Evolutionary conservation across 352 stramenopile genomes (phyloP), one percentile per base, ranked within the genome.

Genomic region (Phytophthora pinifolia): DNA sequence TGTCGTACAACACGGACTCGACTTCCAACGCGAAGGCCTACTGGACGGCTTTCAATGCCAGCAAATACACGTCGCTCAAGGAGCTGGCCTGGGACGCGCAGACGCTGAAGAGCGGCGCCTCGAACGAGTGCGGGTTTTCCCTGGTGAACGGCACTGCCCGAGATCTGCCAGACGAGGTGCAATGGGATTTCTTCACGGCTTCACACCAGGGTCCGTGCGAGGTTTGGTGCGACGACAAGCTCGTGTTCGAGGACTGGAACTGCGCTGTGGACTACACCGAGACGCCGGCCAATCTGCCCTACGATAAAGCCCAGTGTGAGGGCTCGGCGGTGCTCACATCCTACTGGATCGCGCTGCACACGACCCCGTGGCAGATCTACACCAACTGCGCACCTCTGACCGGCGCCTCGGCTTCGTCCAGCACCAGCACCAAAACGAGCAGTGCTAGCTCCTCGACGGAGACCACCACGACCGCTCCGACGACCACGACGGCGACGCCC

Each of bases 271-370:
- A 69, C 34, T 76, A 67, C 55, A 41, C 68, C 4, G 47, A 67
- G 35, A 61, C 52, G 0, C 65, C 70, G 0, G 65, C 71, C 17
- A 67, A 74, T 20, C 44, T 79, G 9, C 68, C 71, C 13, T 79
- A 79, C 43, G 68, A 84, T 17, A 70, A 70, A 49, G 44, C 59
- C 18, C 67, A 72, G 31, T 81, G 67, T 46, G 18, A 32, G 13
- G 64, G 61, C 4, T 46, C 67, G 0, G 59, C 60, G 7, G 47
- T 71, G 62, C 53, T 81, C n/a, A 63, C 54, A 39, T 69, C 59
- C 10, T 71, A 76, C 49, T 83, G 73, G 73, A 61, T 83, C 25
- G 67, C 70, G 3, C 38, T 83, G 34, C 73, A 83, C 61, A 52
- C 65, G 37, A 62, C 59, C 2, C 53, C 61, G 20, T 83, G 73